A percentile compares a stretch with the other conserved stretches of the same genome.
These are phyloP conservation scores for Starmerella tilneyi DNA, from an alignment of 805 yeast genomes.

Conservation along the genomic window DNA sequence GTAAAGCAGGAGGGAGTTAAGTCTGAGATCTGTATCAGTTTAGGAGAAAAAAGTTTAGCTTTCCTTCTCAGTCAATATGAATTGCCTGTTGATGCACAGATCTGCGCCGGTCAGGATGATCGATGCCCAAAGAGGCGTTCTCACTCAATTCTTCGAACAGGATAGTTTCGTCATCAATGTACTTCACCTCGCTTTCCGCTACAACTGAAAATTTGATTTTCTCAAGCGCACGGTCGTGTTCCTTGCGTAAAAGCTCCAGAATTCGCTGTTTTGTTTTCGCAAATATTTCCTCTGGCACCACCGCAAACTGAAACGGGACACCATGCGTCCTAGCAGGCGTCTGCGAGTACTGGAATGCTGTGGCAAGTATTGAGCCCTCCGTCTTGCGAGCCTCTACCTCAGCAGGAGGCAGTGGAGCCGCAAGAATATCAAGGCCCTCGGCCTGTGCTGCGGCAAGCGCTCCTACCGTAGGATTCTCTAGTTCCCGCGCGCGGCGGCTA, in stretches of 20 bases:
- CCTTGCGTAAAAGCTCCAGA: conserved; percentile 55
- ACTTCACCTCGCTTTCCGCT: conserved; percentile 27
- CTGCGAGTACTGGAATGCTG: conserved; percentile 67
- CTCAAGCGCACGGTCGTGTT: conserved; percentile 63
- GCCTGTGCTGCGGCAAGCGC: conserved; percentile 1
- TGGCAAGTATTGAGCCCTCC: conserved; percentile 33
- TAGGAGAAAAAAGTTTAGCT: too few species aligned
- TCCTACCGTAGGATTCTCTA: background rate
- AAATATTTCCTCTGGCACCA: conserved; percentile 53
- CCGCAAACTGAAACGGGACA: conserved; percentile 59
- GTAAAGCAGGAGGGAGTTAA: too few species aligned
- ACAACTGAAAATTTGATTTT: conserved; percentile 55
- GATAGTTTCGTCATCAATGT: conserved; percentile 40
- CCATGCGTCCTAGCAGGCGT: conserved; percentile 40
- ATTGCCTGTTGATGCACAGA: conserved; percentile 19
- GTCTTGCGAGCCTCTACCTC: conserved; percentile 16
- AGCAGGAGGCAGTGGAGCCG: conserved; percentile 25
- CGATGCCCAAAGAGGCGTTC: conserved; percentile 58
- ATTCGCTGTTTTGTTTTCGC: conserved; percentile 55
- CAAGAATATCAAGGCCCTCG: conserved; percentile 46
- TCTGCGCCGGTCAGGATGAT: conserved; percentile 64
- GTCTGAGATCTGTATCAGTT: too few species aligned
- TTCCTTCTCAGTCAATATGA: conserved; percentile 22
- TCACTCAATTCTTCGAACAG: conserved; percentile 47
- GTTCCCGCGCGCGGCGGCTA: conserved; percentile 6